Conservation (phyloP, 108 stramenopile species). For the Skeletonema potamos region DNA sequence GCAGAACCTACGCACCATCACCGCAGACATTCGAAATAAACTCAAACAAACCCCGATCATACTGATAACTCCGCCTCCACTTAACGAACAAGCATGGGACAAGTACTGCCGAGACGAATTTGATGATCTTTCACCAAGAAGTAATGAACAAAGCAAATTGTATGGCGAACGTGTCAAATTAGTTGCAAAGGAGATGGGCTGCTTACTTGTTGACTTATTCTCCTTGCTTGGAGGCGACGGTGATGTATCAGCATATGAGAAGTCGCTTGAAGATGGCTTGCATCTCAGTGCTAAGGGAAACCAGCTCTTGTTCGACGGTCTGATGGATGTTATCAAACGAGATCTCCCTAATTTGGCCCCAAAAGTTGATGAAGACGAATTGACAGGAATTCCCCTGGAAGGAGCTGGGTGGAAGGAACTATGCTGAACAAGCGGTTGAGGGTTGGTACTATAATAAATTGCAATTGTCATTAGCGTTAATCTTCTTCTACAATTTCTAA, state of each 20-base stretch:
- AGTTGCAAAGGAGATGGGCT: constrained; percentile 43
- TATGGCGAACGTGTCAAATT: constrained; percentile 55
- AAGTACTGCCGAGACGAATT: constrained; percentile 57
- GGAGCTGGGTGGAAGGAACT: constrained; percentile 15
- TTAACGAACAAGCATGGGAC: constrained; percentile 60
- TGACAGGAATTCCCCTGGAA: constrained; percentile 10
- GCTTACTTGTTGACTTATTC: constrained; percentile 51
- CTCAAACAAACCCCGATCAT: constrained; percentile 35
- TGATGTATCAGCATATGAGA: constrained; percentile 38
- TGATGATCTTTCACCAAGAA: constrained; percentile 69
- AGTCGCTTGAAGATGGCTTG: constrained; percentile 66
- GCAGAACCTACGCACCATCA: constrained; percentile 54
- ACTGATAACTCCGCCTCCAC: constrained; percentile 71
- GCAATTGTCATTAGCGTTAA: background rate
- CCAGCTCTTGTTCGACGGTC: constrained; percentile 40
- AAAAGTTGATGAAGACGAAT: constrained; percentile 8
- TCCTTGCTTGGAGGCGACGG: constrained; percentile 9
- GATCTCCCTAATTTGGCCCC: constrained; percentile 48
- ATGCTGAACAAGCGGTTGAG: background rate
- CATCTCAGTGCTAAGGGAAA: constrained; percentile 64
- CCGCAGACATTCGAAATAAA: constrained; percentile 14
- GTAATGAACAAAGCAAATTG: constrained; percentile 42
- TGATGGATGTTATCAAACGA: constrained; percentile 45
- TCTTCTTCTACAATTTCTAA: constrained; percentile 49
- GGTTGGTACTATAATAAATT: background rate